phyloP scores from a whole-genome alignment of 768 basidiomycete genomes.

The Lactarius quietus region DNA sequence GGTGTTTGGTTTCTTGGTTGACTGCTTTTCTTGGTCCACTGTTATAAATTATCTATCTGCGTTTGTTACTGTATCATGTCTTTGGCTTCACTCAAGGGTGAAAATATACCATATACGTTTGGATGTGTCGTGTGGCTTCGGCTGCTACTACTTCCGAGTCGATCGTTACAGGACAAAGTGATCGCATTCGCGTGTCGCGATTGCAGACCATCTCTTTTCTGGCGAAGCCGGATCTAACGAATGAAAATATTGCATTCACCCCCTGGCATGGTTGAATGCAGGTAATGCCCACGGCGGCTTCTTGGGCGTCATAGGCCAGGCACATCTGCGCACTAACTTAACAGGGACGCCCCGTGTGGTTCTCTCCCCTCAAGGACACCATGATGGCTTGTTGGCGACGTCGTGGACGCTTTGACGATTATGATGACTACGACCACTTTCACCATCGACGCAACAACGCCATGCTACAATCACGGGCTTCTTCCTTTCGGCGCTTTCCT shows the following conservation, averaged over 20 bases:
- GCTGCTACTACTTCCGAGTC: background rate
- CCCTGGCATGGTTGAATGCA: background rate
- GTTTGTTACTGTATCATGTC: background rate
- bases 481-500: slow-evolving; percentile 59
- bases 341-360: too few relatives aligned
- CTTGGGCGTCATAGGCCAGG: background rate
- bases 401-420: slow-evolving; percentile 3
- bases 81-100: background rate
- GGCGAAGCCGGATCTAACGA: background rate
- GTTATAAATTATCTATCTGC: background rate
- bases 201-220: background rate
- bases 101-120: background rate
- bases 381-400: background rate
- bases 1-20: background rate
- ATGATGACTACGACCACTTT: background rate
- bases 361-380: background rate
- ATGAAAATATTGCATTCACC: background rate
- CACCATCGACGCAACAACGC: slow-evolving; percentile 37
- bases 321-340: background rate
- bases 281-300: background rate
- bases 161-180: background rate
- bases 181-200: background rate
- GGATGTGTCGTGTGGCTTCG: background rate
- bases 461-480: slow-evolving; percentile 47
- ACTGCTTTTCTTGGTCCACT: too few relatives aligned